These are phyloP conservation scores for Colletotrichum tanaceti DNA, from an alignment of 2,329 filamentous ascomycete species.

Conservation along the genomic window DNA sequence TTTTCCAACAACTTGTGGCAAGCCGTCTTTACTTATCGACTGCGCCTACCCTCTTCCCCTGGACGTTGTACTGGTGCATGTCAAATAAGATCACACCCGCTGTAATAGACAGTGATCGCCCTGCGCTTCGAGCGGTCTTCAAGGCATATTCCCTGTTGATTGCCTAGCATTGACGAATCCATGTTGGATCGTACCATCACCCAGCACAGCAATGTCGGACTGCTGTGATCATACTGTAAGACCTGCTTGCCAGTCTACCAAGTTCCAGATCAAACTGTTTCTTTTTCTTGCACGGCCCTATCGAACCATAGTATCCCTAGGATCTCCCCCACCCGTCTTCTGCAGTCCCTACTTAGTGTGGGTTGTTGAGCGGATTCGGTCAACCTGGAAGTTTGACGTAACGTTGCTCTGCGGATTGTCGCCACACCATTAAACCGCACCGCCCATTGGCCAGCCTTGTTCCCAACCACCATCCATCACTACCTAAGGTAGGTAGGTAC, in stretches of 20 bases:
- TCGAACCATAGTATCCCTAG: slow-evolving; percentile 9
- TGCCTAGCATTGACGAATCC: slow-evolving; percentile 15
- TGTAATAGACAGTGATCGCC: not conserved
- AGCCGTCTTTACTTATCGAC: not conserved
- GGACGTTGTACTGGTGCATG: slow-evolving; percentile 18
- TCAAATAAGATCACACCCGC: slow-evolving; percentile 10
- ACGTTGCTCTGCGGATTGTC: slow-evolving; percentile 31
- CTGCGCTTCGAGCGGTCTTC: slow-evolving; percentile 7
- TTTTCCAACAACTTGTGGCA: no score
- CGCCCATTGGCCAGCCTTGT: slow-evolving; percentile 16
- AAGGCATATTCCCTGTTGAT: slow-evolving; percentile 29
- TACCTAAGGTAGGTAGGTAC: no score
- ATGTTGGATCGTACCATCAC: slow-evolving; percentile 23
- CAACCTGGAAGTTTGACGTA: slow-evolving; percentile 34
- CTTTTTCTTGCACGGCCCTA: slow-evolving; percentile 9
- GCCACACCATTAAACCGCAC: slow-evolving; percentile 15
- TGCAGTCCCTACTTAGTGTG: slow-evolving; percentile 16
- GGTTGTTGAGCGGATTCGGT: slow-evolving; percentile 15
- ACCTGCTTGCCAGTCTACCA: slow-evolving; percentile 5
- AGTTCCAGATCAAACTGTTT: not conserved
- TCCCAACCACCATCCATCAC: slow-evolving; percentile 33
- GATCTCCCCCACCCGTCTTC: slow-evolving; percentile 17
- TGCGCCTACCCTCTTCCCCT: not conserved
- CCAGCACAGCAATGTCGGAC: slow-evolving; percentile 4
- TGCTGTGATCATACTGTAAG: slow-evolving; percentile 12